Percentiles rank a stretch among this genome's conserved stretches.
Conservation (phyloP, 441 rosid genomes). For the Corymbia citriodora region DNA sequence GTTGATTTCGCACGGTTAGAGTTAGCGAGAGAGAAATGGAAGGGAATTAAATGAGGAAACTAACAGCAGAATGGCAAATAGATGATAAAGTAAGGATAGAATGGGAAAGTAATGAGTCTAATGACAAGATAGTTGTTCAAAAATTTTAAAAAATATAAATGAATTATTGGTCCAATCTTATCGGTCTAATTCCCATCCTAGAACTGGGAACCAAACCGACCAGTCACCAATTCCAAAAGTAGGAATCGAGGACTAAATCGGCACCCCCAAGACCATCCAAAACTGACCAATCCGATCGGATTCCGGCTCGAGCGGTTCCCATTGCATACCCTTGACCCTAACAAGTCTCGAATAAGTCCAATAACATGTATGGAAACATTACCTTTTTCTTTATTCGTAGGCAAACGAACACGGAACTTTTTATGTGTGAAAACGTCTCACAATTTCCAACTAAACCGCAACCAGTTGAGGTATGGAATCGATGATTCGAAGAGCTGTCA, state of each 20-base stretch:
- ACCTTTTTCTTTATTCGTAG: neutral
- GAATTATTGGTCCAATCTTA: too few relatives aligned
- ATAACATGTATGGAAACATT: neutral
- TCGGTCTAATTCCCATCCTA: rapidly evolving
- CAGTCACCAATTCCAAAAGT: rapidly evolving
- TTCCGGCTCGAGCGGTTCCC: rapidly evolving
- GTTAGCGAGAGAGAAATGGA: too few relatives aligned
- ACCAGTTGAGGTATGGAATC: neutral
- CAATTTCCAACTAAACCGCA: neutral
- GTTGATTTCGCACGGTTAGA: too few relatives aligned
- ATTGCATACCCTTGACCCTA: rapidly evolving
- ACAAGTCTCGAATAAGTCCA: neutral
- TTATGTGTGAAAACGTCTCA: neutral
- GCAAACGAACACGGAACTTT: neutral
- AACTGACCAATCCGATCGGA: rapidly evolving
- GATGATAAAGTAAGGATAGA: too few relatives aligned
- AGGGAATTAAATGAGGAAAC: too few relatives aligned
- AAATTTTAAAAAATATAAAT: too few relatives aligned
- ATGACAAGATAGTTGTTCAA: too few relatives aligned
- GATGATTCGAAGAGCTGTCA: neutral
- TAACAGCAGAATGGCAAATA: too few relatives aligned
- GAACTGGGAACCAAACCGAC: rapidly evolving
- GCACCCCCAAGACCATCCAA: rapidly evolving
- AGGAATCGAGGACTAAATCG: rapidly evolving
- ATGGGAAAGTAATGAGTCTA: too few relatives aligned